These are phyloP conservation scores for Neolentinus lepideus DNA, from an alignment of 1,284 basidiomycete genomes.

Conservation along the genomic window DNA sequence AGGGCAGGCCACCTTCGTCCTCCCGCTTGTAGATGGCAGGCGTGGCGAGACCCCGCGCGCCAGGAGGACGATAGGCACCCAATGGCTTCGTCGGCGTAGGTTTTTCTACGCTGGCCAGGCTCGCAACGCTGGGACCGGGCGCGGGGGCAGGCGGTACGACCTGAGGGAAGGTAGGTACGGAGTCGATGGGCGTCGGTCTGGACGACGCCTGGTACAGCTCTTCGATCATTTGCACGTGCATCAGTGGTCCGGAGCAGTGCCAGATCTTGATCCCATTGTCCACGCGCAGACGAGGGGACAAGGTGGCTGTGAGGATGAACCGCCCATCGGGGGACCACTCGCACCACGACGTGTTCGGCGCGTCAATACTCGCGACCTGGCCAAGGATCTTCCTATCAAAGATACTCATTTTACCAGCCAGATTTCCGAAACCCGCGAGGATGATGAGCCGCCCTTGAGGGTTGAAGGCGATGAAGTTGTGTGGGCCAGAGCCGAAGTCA, in stretches of 20 bases:
- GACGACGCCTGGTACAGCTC: conserved; percentile 89
- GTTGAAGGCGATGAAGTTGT: conserved; percentile 94
- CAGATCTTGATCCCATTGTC: conserved; percentile 97
- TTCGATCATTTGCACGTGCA: conserved; percentile 74
- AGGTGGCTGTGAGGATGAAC: conserved; percentile 89
- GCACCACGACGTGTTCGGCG: conserved; percentile 89
- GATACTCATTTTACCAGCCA: conserved; percentile 90
- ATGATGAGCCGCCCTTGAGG: conserved; percentile 88
- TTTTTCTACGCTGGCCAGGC: conserved; percentile 29
- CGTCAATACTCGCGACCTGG: conserved; percentile 85
- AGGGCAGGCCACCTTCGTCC: conserved; percentile 66
- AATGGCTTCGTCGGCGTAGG: conserved; percentile 54
- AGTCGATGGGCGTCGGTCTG: conserved; percentile 68
- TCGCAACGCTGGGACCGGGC: conserved; percentile 52
- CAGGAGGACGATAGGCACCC: conserved; percentile 88
- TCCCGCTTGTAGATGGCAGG: conserved; percentile 85
- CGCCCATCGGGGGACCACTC: conserved; percentile 95
- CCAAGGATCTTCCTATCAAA: conserved; percentile 84
- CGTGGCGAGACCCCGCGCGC: conserved; percentile 81
- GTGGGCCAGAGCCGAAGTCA: conserved; percentile 86
- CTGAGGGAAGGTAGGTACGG: conserved; percentile 65
- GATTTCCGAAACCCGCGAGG: conserved; percentile 93
- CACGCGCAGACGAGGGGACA: conserved; percentile 90
- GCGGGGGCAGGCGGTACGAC: conserved; percentile 72
- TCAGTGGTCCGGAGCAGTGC: conserved; percentile 84